A percentile compares a stretch with the other conserved stretches of the same genome.
Conservation (phyloP, 2,329 filamentous ascomycete species). For the Xylaria sp. region DNA sequence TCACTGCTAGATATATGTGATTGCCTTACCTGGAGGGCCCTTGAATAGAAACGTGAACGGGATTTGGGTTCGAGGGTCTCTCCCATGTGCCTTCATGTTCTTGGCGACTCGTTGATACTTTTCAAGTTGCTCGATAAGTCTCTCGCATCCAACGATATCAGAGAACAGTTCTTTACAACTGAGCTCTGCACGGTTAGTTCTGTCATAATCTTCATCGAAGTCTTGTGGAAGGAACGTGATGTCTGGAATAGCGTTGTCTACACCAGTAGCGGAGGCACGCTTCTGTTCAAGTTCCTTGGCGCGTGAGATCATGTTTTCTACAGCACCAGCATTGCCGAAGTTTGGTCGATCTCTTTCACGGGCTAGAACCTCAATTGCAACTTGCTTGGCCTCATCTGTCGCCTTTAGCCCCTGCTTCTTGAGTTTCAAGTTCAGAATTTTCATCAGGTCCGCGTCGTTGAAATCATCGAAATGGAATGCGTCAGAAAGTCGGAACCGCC, state of each 20-base stretch:
- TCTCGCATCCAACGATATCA: conserved; percentile 5
- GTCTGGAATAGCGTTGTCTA: neutral
- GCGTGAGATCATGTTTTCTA: conserved; percentile 60
- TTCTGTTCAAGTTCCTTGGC: conserved; percentile 21
- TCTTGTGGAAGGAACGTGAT: conserved; percentile 7
- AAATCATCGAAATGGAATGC: conserved; percentile 69
- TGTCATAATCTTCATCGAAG: conserved; percentile 3
- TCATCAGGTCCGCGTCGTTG: conserved; percentile 54
- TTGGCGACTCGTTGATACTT: conserved; percentile 54
- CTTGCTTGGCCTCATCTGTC: conserved; percentile 51
- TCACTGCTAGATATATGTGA: neutral
- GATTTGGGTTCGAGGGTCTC: conserved; percentile 55
- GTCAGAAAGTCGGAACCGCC: conserved; percentile 61
- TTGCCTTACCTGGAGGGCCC: conserved; percentile 58
- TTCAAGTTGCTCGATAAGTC: conserved; percentile 43
- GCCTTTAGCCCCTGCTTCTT: conserved; percentile 52
- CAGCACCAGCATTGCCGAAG: conserved; percentile 68
- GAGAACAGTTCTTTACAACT: neutral
- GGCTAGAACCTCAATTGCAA: conserved; percentile 55
- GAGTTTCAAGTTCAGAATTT: conserved; percentile 62
- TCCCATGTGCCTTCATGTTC: conserved; percentile 51
- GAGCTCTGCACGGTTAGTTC: neutral
- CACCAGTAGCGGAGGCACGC: neutral
- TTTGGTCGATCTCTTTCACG: conserved; percentile 59
- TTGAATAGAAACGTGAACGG: conserved; percentile 65